Evolutionary conservation across 179 eudicot species (phyloP).

Genomic region (Vitellaria paradoxa): DNA sequence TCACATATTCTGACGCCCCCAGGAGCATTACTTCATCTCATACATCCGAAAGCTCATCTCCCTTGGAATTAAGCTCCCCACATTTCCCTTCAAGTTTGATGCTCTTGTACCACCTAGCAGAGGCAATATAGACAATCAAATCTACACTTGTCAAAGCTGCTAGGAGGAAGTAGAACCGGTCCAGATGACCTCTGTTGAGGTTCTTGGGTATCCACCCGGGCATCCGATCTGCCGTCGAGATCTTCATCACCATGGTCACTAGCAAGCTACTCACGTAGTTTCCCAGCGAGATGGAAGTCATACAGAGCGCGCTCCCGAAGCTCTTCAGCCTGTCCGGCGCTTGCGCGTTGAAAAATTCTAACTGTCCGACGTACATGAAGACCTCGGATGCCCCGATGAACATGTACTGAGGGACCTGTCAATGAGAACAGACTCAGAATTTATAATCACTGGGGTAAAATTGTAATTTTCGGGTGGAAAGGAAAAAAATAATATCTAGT

Average conservation of each 20-base stretch:
- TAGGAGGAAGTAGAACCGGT: constrained; percentile 60
- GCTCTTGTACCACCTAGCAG: constrained; percentile 66
- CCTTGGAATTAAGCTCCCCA: background rate
- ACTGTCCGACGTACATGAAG: constrained; percentile 74
- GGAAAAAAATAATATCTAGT: too few relatives aligned
- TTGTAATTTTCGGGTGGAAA: too few relatives aligned
- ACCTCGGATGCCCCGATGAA: constrained; percentile 76
- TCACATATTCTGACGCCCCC: background rate
- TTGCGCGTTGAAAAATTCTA: constrained; percentile 77
- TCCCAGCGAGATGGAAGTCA: constrained; percentile 77
- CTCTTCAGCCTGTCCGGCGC: constrained; percentile 78
- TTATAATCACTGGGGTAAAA: too few relatives aligned
- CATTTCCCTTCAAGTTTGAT: constrained; percentile 30
- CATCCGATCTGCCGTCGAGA: constrained; percentile 40
- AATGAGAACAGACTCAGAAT: too few relatives aligned
- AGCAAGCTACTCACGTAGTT: constrained; percentile 66
- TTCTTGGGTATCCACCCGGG: constrained; percentile 72
- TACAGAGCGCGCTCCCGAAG: constrained; percentile 80
- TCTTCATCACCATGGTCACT: constrained; percentile 52
- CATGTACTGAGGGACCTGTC: constrained; percentile 52
- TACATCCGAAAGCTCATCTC: background rate
- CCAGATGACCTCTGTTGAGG: constrained; percentile 62
- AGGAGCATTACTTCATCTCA: background rate
- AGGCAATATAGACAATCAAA: constrained; percentile 33
- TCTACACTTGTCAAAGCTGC: constrained; percentile 47